These are phyloP conservation scores for Colletotrichum sp. DNA, from an alignment of 2,329 filamentous ascomycete genomes.

Conservation along the genomic window DNA sequence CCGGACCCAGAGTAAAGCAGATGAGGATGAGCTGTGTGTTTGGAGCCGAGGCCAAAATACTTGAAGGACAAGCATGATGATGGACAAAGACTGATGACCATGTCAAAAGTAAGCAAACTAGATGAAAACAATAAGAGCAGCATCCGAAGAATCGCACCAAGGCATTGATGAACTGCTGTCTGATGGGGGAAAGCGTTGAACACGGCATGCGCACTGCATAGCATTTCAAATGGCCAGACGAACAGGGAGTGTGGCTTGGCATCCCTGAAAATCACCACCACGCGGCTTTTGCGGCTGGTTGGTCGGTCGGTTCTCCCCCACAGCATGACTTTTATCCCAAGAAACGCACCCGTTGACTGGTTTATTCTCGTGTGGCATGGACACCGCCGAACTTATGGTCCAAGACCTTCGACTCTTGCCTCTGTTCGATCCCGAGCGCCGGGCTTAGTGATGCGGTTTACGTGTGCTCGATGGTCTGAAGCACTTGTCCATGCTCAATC, in stretches of 20 bases:
- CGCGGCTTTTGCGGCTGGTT: background rate
- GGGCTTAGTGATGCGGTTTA: background rate
- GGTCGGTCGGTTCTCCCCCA: background rate
- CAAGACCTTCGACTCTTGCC: background rate
- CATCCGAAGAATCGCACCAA: background rate
- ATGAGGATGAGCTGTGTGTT: background rate
- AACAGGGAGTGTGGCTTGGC: slow-evolving; percentile 1
- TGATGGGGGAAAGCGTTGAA: background rate
- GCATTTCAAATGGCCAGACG: background rate
- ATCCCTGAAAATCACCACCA: background rate
- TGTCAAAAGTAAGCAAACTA: background rate
- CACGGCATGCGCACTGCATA: slow-evolving; percentile 1
- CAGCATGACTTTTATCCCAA: background rate
- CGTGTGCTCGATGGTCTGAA: background rate
- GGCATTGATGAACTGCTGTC: background rate
- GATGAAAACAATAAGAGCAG: background rate
- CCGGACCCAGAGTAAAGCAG: slow-evolving; percentile 45
- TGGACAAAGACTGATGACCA: background rate
- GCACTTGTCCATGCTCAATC: background rate
- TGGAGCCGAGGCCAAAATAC: background rate
- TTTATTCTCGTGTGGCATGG: background rate
- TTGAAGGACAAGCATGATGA: background rate
- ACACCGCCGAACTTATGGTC: background rate
- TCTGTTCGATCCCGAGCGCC: background rate
- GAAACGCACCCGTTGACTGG: background rate